phyloP scores from a whole-genome alignment of 169 alveolate species.

The Toxoplasma gondii region DNA sequence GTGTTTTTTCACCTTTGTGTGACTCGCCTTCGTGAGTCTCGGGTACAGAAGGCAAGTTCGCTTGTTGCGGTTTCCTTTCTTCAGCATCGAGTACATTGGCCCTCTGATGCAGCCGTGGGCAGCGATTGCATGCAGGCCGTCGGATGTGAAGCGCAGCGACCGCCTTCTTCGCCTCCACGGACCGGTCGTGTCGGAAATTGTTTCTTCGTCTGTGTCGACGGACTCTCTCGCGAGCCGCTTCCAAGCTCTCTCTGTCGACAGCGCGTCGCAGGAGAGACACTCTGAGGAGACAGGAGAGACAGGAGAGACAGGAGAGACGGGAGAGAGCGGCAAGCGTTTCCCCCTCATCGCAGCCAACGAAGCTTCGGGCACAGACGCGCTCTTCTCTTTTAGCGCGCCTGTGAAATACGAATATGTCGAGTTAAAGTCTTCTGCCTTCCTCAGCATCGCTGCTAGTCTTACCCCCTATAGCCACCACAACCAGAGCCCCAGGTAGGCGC shows the following conservation, averaged over 20 bases:
- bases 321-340: background rate
- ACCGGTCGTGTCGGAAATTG: slow-evolving; percentile 36
- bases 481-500: slow-evolving; percentile 79
- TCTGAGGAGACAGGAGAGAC: background rate
- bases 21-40: too few relatives aligned
- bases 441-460: slow-evolving; percentile 96
- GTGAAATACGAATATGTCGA: slow-evolving; percentile 94
- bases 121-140: slow-evolving; percentile 67
- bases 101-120: slow-evolving; percentile 94
- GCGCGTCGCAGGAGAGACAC: background rate
- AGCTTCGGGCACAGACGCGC: slow-evolving; percentile 45
- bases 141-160: slow-evolving; percentile 58
- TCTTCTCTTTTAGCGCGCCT: slow-evolving; percentile 77
- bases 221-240: background rate
- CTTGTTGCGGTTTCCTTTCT: too few relatives aligned
- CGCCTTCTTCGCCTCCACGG: slow-evolving; percentile 45
- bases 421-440: slow-evolving; percentile 93
- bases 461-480: slow-evolving; percentile 99
- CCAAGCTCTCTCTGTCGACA: background rate
- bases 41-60: too few relatives aligned
- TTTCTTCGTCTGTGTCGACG: slow-evolving; percentile 19
- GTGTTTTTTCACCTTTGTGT: too few relatives aligned
- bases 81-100: slow-evolving; percentile 94
- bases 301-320: background rate
- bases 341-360: slow-evolving; percentile 34